Evolutionary conservation across 257 asterid genomes (phyloP).

Genomic region (Nicotiana obtusifolia): DNA sequence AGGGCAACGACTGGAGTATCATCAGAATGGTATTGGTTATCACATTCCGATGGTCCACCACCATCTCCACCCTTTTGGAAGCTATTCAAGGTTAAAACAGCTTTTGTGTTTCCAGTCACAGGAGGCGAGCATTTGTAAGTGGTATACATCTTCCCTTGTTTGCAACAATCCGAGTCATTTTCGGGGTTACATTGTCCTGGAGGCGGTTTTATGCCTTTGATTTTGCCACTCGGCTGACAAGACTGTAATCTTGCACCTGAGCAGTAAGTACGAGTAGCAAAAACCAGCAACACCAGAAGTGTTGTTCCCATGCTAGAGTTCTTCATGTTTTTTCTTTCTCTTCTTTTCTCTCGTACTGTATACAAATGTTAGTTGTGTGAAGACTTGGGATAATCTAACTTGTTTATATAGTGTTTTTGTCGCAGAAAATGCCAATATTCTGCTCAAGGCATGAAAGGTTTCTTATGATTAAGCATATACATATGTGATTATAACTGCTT

Average conservation of each 20-base stretch:
- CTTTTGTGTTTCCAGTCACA: slow-evolving; percentile 20
- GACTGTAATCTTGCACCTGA: not conserved
- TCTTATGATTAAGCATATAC: not conserved
- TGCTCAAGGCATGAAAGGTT: slow-evolving; percentile 5
- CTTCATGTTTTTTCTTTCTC: not conserved
- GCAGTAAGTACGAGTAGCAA: slow-evolving; percentile 2
- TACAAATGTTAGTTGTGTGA: not conserved
- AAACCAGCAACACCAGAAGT: slow-evolving; percentile 14
- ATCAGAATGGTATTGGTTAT: slow-evolving; percentile 33
- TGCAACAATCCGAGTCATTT: slow-evolving; percentile 34
- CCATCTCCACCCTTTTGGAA: slow-evolving; percentile 43
- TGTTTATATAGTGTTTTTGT: not conserved
- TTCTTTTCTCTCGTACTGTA: not conserved
- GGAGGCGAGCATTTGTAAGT: slow-evolving; percentile 9
- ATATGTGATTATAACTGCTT: not conserved
- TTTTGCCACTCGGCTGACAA: slow-evolving; percentile 37
- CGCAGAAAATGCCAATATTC: not conserved
- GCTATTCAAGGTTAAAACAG: slow-evolving; percentile 36
- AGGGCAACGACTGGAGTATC: slow-evolving; percentile 32
- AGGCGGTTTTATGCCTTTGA: slow-evolving; percentile 32
- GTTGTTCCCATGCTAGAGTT: not conserved
- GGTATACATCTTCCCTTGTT: slow-evolving; percentile 19
- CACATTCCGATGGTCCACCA: slow-evolving; percentile 38
- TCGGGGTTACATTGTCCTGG: slow-evolving; percentile 39
- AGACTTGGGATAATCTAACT: not conserved